Evolutionary conservation across 495 filamentous ascomycete genomes (phyloP).

Genomic region (Tuber umbilicatum): DNA sequence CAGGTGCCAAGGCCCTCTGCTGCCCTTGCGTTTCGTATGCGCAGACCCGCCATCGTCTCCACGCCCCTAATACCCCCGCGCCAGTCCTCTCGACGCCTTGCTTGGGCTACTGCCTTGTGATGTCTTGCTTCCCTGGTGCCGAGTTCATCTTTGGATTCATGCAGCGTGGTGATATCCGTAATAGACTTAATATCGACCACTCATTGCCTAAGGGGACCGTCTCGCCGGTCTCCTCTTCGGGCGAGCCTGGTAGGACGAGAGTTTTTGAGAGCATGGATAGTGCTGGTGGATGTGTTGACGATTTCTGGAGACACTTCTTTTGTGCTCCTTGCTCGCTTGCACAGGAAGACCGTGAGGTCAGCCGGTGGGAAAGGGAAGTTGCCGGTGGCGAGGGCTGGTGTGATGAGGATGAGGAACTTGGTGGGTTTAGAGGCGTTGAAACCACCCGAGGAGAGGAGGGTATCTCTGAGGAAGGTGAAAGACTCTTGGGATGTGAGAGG

Average conservation of each 20-base stretch:
- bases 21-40: conserved; percentile 41
- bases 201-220: conserved; percentile 27
- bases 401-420: conserved; percentile 12
- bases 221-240: conserved; percentile 19
- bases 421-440: conserved; percentile 17
- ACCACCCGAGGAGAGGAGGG: conserved; percentile 18
- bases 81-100: conserved; percentile 37
- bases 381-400: conserved; percentile 29
- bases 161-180: conserved; percentile 38
- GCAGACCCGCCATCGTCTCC: conserved; percentile 40
- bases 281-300: conserved; percentile 35
- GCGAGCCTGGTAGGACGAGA: conserved; percentile 11
- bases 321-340: conserved; percentile 37
- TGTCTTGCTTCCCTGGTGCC: conserved; percentile 29
- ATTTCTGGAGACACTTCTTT: conserved; percentile 38
- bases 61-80: conserved; percentile 33
- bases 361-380: conserved; percentile 34
- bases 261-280: conserved; percentile 36
- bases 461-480: conserved; percentile 32
- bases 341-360: conserved; percentile 39
- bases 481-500: conserved; percentile 29
- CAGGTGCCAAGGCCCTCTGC: conserved; percentile 36
- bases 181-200: conserved; percentile 36
- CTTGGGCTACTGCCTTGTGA: conserved; percentile 35
- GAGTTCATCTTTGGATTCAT: conserved; percentile 39